A percentile compares a stretch with the other conserved stretches of the same genome.
Evolutionary conservation across 768 basidiomycete species (phyloP).

Genomic region (Lanmaoa pseudosensibilis): DNA sequence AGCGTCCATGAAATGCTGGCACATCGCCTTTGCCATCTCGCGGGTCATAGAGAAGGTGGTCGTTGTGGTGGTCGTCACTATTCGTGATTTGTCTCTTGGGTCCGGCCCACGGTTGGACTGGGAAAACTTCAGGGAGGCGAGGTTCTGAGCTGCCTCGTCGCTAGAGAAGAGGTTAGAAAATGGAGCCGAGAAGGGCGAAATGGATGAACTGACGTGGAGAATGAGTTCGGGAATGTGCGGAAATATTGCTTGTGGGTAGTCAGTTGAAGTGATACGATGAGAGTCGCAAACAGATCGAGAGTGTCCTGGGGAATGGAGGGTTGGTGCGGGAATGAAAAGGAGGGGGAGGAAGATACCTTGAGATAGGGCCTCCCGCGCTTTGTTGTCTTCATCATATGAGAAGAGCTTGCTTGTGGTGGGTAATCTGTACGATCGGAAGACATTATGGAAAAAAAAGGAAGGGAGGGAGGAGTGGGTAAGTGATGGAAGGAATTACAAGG

Average conservation of each 20-base stretch:
- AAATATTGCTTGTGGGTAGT: slow-evolving; percentile 94
- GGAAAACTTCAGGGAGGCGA: slow-evolving; percentile 95
- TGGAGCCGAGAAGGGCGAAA: neutral
- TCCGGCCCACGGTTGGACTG: slow-evolving; percentile 98
- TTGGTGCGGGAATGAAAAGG: slow-evolving; percentile 8
- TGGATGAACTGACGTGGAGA: slow-evolving; percentile 76
- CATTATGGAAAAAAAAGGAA: slow-evolving; percentile 35
- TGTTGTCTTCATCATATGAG: slow-evolving; percentile 99
- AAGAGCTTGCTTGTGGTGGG: slow-evolving; percentile 61
- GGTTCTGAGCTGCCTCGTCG: slow-evolving; percentile 91
- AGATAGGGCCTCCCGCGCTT: slow-evolving; percentile 92
- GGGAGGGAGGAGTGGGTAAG: slow-evolving; percentile 7
- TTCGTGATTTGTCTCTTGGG: slow-evolving; percentile 95
- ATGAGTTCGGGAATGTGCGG: slow-evolving; percentile 90
- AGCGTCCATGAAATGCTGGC: slow-evolving; percentile 99
- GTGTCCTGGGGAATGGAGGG: slow-evolving; percentile 66
- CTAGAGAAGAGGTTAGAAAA: slow-evolving; percentile 42
- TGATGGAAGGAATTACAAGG: slow-evolving; percentile 25
- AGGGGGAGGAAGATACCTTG: slow-evolving; percentile 55
- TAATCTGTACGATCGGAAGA: slow-evolving; percentile 39
- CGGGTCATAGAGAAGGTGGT: slow-evolving; percentile 99
- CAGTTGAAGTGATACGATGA: slow-evolving; percentile 90
- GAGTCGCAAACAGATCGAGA: slow-evolving; percentile 95
- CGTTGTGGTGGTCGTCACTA: slow-evolving; percentile 98
- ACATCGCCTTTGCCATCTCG: slow-evolving; percentile 99